Percentiles rank a stretch among this genome's conserved stretches.
These are phyloP conservation scores for Akanthomyces muscarius DNA, from an alignment of 2,329 filamentous ascomycete genomes.

Conservation along the genomic window DNA sequence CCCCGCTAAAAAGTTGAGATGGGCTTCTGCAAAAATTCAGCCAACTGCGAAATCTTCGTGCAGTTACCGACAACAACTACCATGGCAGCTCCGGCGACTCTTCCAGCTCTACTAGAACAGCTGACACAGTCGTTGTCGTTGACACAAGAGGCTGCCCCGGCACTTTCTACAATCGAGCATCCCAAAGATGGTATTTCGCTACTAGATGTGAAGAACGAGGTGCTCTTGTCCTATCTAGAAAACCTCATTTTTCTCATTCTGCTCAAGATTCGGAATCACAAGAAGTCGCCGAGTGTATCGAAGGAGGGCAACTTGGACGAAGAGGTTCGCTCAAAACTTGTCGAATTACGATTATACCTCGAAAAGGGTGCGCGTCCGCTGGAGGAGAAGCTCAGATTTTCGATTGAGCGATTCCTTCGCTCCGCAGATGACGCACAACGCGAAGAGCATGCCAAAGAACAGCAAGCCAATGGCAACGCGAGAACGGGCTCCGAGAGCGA, in stretches of 20 bases:
- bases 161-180: slow-evolving; percentile 60
- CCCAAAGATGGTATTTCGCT: slow-evolving; percentile 86
- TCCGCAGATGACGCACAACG: slow-evolving; percentile 72
- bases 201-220: slow-evolving; percentile 91
- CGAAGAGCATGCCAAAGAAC: slow-evolving; percentile 34
- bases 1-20: slow-evolving; percentile 19
- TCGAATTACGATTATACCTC: slow-evolving; percentile 85
- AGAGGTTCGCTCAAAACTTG: slow-evolving; percentile 77
- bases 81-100: slow-evolving; percentile 47
- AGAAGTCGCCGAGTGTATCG: slow-evolving; percentile 21
- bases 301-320: slow-evolving; percentile 45
- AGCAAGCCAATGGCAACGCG: slow-evolving; percentile 24
- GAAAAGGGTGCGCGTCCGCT: slow-evolving; percentile 89
- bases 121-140: slow-evolving; percentile 57
- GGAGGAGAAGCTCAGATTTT: slow-evolving; percentile 87
- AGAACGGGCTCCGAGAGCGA: slow-evolving; percentile 20
- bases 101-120: slow-evolving; percentile 49
- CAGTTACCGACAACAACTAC: slow-evolving; percentile 21
- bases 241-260: slow-evolving; percentile 87
- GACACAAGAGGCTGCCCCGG: slow-evolving; percentile 64
- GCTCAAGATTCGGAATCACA: slow-evolving; percentile 66
- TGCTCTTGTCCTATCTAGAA: slow-evolving; percentile 94
- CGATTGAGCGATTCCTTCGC: slow-evolving; percentile 90
- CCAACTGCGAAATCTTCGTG: slow-evolving; percentile 9
- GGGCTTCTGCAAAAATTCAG: slow-evolving; percentile 16